A percentile compares a stretch with the other conserved stretches of the same genome.
These are phyloP conservation scores for Bonnemaisonia californica DNA, from an alignment of 31 red algal species.

Conservation along the genomic window DNA sequence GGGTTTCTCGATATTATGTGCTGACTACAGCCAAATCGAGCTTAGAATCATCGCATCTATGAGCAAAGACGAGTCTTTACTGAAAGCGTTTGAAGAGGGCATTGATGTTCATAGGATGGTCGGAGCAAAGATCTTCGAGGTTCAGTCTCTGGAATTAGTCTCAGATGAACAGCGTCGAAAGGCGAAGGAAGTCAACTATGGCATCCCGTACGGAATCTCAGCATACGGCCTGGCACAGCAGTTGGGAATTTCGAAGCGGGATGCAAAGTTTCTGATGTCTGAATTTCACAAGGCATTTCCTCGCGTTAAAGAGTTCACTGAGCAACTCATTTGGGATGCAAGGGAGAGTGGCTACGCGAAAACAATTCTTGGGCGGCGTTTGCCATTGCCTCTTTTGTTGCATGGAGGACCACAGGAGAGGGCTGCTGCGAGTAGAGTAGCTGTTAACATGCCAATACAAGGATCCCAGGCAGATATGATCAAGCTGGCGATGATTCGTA, in stretches of 20 bases:
- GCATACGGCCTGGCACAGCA: slow-evolving; percentile 38
- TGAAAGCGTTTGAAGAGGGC: slow-evolving; percentile 34
- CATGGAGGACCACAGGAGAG: slow-evolving; percentile 20
- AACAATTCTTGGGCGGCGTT: slow-evolving; percentile 74
- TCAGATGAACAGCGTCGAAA: slow-evolving; percentile 22
- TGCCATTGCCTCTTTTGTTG: slow-evolving; percentile 25
- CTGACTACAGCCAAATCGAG: slow-evolving; percentile 84
- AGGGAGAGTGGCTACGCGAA: slow-evolving; percentile 43
- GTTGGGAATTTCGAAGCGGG: slow-evolving; percentile 10
- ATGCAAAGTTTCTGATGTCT: slow-evolving; percentile 45
- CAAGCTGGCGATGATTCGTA: slow-evolving; percentile 71
- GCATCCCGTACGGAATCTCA: slow-evolving; percentile 74
- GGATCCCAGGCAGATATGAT: slow-evolving; percentile 88
- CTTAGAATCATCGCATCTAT: slow-evolving; percentile 75
- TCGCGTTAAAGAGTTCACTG: slow-evolving; percentile 28
- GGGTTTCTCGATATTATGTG: slow-evolving; percentile 50
- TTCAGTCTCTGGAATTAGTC: neutral
- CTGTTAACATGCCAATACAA: slow-evolving; percentile 83
- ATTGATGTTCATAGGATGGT: slow-evolving; percentile 58
- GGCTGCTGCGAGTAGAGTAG: slow-evolving; percentile 42
- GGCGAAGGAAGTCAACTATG: slow-evolving; percentile 73
- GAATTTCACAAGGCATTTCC: slow-evolving; percentile 50
- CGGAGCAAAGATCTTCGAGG: slow-evolving; percentile 43
- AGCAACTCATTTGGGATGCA: slow-evolving; percentile 41
- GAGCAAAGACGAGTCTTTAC: slow-evolving; percentile 35